phyloP scores from a whole-genome alignment of 2,329 filamentous ascomycete genomes.

The Purpureocillium takamizusanense region DNA sequence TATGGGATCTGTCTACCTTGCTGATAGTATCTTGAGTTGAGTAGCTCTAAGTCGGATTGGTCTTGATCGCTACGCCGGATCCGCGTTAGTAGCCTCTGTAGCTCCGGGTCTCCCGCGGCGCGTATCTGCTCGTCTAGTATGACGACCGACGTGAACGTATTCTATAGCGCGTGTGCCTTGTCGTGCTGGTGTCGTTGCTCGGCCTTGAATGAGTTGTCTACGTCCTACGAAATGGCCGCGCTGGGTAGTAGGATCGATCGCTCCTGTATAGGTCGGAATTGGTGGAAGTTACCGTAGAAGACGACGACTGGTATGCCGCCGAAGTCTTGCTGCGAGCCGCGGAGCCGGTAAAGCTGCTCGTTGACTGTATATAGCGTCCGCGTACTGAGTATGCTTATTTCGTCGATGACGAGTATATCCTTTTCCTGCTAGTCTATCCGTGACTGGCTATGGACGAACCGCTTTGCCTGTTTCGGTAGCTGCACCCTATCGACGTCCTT shows the following conservation, averaged over 20 bases:
- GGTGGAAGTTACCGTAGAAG: constrained; percentile 1
- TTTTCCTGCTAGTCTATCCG: constrained; percentile 1
- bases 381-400: constrained; percentile 3
- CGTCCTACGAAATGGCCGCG: not conserved
- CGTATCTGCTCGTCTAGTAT: constrained; percentile 1
- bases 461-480: not conserved
- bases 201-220: not conserved
- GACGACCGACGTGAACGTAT: not conserved
- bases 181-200: constrained; percentile 1
- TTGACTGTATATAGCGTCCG: constrained; percentile 1
- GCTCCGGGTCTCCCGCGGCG: constrained; percentile 1
- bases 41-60: constrained; percentile 1
- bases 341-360: constrained; percentile 1
- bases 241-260: not conserved
- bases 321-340: constrained; percentile 1
- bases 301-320: not conserved
- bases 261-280: not conserved
- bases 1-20: constrained; percentile 2
- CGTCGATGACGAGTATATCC: constrained; percentile 3
- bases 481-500: constrained; percentile 1
- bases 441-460: not conserved
- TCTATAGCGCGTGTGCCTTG: constrained; percentile 1
- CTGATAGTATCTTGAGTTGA: constrained; percentile 2
- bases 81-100: constrained; percentile 2
- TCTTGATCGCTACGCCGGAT: constrained; percentile 1